Conservation (phyloP, 2,329 filamentous ascomycete genomes). For the Cladosporium oxysporum region DNA sequence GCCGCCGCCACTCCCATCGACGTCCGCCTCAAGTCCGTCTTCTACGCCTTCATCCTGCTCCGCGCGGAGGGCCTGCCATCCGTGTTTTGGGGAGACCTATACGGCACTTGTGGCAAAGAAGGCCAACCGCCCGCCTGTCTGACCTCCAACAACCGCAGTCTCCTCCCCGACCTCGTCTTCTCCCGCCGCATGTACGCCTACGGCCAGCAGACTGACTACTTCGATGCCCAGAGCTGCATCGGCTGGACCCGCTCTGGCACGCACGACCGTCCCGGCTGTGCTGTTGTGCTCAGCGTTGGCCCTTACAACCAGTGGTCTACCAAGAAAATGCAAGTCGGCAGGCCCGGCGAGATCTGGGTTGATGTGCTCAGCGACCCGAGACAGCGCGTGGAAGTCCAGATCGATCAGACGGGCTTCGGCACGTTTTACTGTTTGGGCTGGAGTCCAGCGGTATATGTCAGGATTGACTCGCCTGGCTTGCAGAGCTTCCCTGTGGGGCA, state of each 20-base stretch:
- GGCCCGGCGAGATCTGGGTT: constrained; percentile 62
- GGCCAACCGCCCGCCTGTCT: constrained; percentile 49
- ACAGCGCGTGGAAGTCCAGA: constrained; percentile 56
- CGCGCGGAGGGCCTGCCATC: constrained; percentile 64
- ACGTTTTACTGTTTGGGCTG: constrained; percentile 56
- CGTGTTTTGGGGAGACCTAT: constrained; percentile 71
- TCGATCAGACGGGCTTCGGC: constrained; percentile 62
- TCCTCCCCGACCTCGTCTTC: constrained; percentile 60
- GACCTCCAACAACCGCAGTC: constrained; percentile 23
- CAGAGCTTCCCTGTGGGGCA: constrained; percentile 41
- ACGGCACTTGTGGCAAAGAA: constrained; percentile 59
- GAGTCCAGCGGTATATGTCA: constrained; percentile 65
- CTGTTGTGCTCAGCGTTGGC: constrained; percentile 36
- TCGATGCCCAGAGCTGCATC: constrained; percentile 61
- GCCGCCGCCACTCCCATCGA: constrained; percentile 64
- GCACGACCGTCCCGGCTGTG: constrained; percentile 41
- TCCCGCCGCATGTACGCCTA: constrained; percentile 68
- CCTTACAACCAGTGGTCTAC: constrained; percentile 17
- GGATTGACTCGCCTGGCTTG: constrained; percentile 55
- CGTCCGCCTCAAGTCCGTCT: constrained; percentile 69
- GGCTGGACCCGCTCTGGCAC: constrained; percentile 59
- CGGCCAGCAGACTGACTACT: constrained; percentile 65
- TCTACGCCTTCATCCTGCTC: constrained; percentile 71
- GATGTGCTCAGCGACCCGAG: constrained; percentile 59
- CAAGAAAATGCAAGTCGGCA: constrained; percentile 65